These are phyloP conservation scores for Vanrija sp. DNA, from an alignment of 1,284 basidiomycete species.

Conservation along the genomic window DNA sequence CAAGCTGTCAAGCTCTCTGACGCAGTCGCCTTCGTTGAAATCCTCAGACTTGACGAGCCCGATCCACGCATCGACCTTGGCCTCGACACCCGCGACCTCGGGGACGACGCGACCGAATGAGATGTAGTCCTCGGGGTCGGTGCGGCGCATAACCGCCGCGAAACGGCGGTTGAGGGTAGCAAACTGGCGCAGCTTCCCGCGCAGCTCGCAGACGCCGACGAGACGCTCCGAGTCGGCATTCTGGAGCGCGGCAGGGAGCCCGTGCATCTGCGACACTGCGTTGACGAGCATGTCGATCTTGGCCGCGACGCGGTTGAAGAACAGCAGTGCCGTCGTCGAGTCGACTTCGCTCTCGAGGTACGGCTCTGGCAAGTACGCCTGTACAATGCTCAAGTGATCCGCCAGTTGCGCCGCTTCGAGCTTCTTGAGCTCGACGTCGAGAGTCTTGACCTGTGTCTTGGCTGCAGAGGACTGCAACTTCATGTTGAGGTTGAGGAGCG, in stretches of 20 bases:
- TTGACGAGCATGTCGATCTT: slow-evolving; percentile 81
- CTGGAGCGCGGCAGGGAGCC: slow-evolving; percentile 75
- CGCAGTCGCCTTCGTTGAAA: slow-evolving; percentile 88
- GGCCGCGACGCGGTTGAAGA: slow-evolving; percentile 78
- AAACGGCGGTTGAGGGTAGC: slow-evolving; percentile 82
- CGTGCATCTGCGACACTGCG: slow-evolving; percentile 73
- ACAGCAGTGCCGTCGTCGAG: slow-evolving; percentile 79
- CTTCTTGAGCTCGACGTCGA: slow-evolving; percentile 79
- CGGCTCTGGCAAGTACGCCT: slow-evolving; percentile 76
- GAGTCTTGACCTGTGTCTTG: slow-evolving; percentile 80
- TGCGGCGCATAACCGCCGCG: slow-evolving; percentile 69
- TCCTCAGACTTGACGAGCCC: slow-evolving; percentile 77
- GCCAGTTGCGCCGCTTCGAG: slow-evolving; percentile 76
- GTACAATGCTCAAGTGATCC: slow-evolving; percentile 63
- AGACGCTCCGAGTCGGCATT: slow-evolving; percentile 71
- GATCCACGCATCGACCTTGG: slow-evolving; percentile 85
- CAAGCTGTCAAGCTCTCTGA: slow-evolving; percentile 76
- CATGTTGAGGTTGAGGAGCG: slow-evolving; percentile 82
- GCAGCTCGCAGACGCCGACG: slow-evolving; percentile 86
- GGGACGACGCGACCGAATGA: slow-evolving; percentile 75
- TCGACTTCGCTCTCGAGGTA: slow-evolving; percentile 83
- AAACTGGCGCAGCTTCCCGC: slow-evolving; percentile 71
- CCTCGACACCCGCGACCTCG: slow-evolving; percentile 84
- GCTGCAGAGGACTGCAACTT: slow-evolving; percentile 83
- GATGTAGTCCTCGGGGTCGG: slow-evolving; percentile 76